Conservation (phyloP, 2,329 filamentous ascomycete genomes). For the Paraphoma chrysanthemicola region DNA sequence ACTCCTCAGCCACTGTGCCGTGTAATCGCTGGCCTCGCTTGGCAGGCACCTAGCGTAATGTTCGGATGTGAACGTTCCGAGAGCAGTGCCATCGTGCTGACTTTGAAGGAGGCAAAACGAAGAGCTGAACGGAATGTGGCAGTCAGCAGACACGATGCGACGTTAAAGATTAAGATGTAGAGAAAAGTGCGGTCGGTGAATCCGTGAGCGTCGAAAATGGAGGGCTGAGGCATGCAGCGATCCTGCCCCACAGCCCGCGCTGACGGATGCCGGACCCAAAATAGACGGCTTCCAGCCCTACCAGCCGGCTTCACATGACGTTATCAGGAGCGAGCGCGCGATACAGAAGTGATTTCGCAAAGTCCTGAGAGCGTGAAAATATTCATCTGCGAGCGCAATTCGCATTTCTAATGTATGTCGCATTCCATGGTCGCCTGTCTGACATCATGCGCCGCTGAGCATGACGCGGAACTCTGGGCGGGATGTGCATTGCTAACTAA, state of each 20-base stretch:
- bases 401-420: constrained; percentile 1
- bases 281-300: constrained; percentile 17
- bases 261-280: constrained; percentile 19
- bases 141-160: neutral
- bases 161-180: too few relatives aligned
- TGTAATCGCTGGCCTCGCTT: neutral
- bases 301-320: neutral
- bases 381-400: neutral
- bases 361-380: too few relatives aligned
- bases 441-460: constrained; percentile 34
- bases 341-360: neutral
- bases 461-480: constrained; percentile 28
- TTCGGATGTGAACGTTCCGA: neutral
- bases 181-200: neutral
- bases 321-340: neutral
- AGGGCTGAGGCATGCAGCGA: neutral
- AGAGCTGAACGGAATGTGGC: neutral
- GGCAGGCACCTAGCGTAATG: neutral
- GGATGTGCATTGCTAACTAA: constrained; percentile 13
- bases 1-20: neutral
- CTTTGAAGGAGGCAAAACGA: neutral
- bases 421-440: constrained; percentile 8
- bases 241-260: constrained; percentile 12
- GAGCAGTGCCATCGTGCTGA: neutral
- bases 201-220: neutral